Evolutionary conservation across 1,284 basidiomycete genomes (phyloP), one percentile per base, ranked within the genome.

Genomic region (Ustilago hordei): DNA sequence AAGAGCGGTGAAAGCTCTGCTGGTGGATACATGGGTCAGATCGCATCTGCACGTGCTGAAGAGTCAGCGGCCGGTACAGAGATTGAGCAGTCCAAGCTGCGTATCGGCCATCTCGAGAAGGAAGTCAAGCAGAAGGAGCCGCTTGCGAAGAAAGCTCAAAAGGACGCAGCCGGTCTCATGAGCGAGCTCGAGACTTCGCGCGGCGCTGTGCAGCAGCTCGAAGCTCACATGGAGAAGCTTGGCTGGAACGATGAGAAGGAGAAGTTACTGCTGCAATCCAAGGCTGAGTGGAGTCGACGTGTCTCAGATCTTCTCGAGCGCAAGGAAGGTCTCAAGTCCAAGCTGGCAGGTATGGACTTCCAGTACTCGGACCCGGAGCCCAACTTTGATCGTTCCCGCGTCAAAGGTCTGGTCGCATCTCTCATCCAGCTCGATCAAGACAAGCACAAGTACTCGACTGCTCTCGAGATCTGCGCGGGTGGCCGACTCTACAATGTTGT

Each of bases 21-120:
- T 9, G 95, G 95, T 11, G 95, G 95, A 0, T 99, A 98, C 87
- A 92, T 98, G 91, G 97, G 95, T 34, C 95, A 98, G 85, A 90
- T 99, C 32, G 93, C 95, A 2, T 92, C 93, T n/a, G 94, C 95
- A 0, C 91, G 91, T 75, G 90, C 91, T 2, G 90, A 91, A 9
- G 88, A 93, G 1, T 91, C 94, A 0, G 91, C 93, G 52, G 92
- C 92, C 0, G 88, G 90, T 7, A 92, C 95, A 0, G 95, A 96
- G 82, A 93, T 94, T 65, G 92, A 97, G 83, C 95, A 97, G 84
- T 90, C 90, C 71, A 91, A 91, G 64, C 89, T 92, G 56, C 92
- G 93, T 84, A 91, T 97, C 47, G 89, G 88, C 0, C 92, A 95
- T 89, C 89, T 90, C 43, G 90, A 94, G 86, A 92, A 92, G 79